Conservation (phyloP, 2,329 filamentous ascomycete species). For the Scedosporium dehoogii region DNA sequence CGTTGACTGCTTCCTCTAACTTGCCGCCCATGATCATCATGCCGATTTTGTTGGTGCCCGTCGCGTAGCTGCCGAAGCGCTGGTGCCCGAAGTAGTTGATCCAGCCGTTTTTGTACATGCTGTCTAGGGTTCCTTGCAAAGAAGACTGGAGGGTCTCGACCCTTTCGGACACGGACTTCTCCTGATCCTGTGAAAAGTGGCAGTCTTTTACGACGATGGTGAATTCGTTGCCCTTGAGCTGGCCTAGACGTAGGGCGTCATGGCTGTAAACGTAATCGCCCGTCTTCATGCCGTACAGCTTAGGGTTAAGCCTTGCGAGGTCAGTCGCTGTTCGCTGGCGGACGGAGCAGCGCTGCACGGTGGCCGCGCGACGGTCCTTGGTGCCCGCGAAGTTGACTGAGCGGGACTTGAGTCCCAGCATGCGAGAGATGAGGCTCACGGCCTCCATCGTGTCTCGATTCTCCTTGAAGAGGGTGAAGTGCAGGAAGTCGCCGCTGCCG, state of each 20-base stretch:
- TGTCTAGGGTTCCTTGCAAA: conserved; percentile 49
- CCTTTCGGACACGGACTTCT: not conserved
- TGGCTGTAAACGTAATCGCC: conserved; percentile 75
- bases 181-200: conserved; percentile 38
- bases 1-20: conserved; percentile 68
- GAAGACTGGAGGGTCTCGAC: conserved; percentile 20
- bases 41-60: conserved; percentile 78
- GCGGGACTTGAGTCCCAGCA: conserved; percentile 64
- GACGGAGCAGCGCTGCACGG: conserved; percentile 70
- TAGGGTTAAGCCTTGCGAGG: conserved; percentile 54
- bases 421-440: conserved; percentile 63
- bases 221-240: conserved; percentile 85
- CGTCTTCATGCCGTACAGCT: conserved; percentile 53
- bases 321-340: conserved; percentile 41
- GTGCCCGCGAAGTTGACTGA: conserved; percentile 72
- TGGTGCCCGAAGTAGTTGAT: conserved; percentile 99
- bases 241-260: conserved; percentile 67
- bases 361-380: conserved; percentile 82
- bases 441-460: conserved; percentile 96
- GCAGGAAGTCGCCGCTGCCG: conserved; percentile 61
- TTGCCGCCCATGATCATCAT: conserved; percentile 74
- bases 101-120: conserved; percentile 68
- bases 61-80: conserved; percentile 80
- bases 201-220: conserved; percentile 85
- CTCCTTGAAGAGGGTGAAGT: conserved; percentile 92